Percentiles rank a stretch among this genome's conserved stretches.
Conservation (phyloP, 257 asterid species). For the Ilex asprella region DNA sequence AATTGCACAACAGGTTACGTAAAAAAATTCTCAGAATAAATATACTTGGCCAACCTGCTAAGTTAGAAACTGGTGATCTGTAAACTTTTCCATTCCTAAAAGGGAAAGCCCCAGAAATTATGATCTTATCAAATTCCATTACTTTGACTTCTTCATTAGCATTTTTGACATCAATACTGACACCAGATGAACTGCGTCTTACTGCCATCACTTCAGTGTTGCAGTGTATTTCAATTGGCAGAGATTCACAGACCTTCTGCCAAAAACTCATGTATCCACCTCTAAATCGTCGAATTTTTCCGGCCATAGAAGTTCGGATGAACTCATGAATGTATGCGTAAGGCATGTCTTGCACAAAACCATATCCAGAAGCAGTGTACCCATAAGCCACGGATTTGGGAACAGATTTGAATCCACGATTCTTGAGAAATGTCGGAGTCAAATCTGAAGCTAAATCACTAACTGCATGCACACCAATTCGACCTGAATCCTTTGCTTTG, state of each 20-base stretch:
- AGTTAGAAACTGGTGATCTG: slow-evolving; percentile 33
- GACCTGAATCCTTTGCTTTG: slow-evolving; percentile 57
- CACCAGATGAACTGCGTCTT: slow-evolving; percentile 32
- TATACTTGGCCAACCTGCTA: slow-evolving; percentile 24
- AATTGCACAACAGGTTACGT: neutral
- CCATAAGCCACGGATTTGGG: slow-evolving; percentile 83
- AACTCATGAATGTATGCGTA: slow-evolving; percentile 77
- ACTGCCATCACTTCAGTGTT: slow-evolving; percentile 51
- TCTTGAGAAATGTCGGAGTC: slow-evolving; percentile 58
- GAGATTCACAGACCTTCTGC: slow-evolving; percentile 46
- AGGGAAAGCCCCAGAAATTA: slow-evolving; percentile 70
- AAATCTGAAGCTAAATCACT: slow-evolving; percentile 53
- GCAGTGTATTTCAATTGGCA: slow-evolving; percentile 54
- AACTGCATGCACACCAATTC: slow-evolving; percentile 62
- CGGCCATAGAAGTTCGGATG: slow-evolving; percentile 79
- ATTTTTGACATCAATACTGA: slow-evolving; percentile 29
- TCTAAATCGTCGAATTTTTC: slow-evolving; percentile 70
- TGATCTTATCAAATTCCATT: slow-evolving; percentile 54
- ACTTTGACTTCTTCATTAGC: slow-evolving; percentile 23
- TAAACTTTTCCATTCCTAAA: slow-evolving; percentile 49
- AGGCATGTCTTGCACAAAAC: slow-evolving; percentile 77
- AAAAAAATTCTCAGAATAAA: neutral
- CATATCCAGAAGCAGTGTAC: slow-evolving; percentile 84
- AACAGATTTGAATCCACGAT: slow-evolving; percentile 43
- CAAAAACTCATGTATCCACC: slow-evolving; percentile 75